Evolutionary conservation across 805 yeast genomes (phyloP), one percentile per base, ranked within the genome.

Genomic region (Yamadazyma takamatsuzukensis): DNA sequence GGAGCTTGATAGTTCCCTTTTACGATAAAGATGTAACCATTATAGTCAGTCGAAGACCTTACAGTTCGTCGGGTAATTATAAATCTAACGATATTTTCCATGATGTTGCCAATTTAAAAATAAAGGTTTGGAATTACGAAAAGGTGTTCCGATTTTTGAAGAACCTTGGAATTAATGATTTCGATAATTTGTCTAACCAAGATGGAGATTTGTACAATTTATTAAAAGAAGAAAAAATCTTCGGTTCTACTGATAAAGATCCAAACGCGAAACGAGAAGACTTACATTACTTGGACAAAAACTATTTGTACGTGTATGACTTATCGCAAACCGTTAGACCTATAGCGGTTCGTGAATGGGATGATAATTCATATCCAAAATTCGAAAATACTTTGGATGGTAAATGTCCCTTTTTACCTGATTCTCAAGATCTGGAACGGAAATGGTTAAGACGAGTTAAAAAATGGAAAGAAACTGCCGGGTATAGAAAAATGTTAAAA

Each of bases 221-320:
- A 41, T 70, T 90, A 47, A 78, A 80, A 42, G 88, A 86, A 50
- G 98, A 93, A 52, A 85, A 85, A 49, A 59, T 85, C 10, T 79
- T 76, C 53, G 97, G 96, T 9, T 83, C 95, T 0, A 74, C 82
- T 22, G 97, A 89, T 55, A 74, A 95, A 44, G 96, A 89, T 54
- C 93, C 94, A 9, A 73, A 70, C 41, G 93, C 94, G 2, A 78
- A 73, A 44, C 68, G 96, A 36, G 95, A 85, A 47, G 96, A 90
- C 53, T 74, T 83, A 48, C 80, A 81, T 50, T 84, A 84, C 54
- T 85, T 93, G 56, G 79, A 78, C 31, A 78, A 80, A 23, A 61
- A 64, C 34, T 87, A 80, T 56, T 63, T 87, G 17, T 79, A 82
- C 43, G 80, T 87, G 23, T 90, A 82, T 60, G 98, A 93, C 50